Evolutionary conservation across 2,329 filamentous ascomycete genomes (phyloP), one percentile per base, ranked within the genome.

Genomic region (Fusarium citri): DNA sequence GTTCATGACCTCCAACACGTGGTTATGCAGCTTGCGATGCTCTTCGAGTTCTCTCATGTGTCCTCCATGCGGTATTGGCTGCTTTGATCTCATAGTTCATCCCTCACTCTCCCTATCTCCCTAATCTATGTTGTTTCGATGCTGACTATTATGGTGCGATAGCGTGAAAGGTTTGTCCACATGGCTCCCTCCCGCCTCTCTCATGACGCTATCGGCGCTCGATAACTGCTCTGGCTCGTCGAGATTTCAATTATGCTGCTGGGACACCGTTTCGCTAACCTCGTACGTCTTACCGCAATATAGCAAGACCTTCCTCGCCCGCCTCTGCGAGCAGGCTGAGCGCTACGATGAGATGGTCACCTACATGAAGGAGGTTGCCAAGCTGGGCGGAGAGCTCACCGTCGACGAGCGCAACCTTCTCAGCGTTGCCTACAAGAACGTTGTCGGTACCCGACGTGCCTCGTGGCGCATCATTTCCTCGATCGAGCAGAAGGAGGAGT

Each of bases 341-440:
- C 95, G 95, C 82, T 99, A 99, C 87, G 95, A 99, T 95, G 96
- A 98, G 87, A 98, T 98, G 95, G 95, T 98, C 78, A 94, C 91
- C 81, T 98, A 95, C 88, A 98, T 98, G 96, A 98, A 98, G 93
- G 94, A 98, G 92, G 95, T 98, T 79, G 95, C 95, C 84, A 97
- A 97, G 87, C 83, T 91, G 76, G 89, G 87, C 76, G 88, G 88
- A 78, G 92, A 94, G 84, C 91, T 95, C 79, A 91, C 90, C 73
- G 95, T 98, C 78, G 95, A 98, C 83, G 96, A 99, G 91, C 94
- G 95, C 84, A 98, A 98, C 87, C 92, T 99, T 73, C 91, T 99
- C 75, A 97, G 94, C 74, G 96, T 98, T 79, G 95, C 95, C 82
- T 99, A 99, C 92, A 99, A 99, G 93, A 99, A 99, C 86, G 96